Base-by-base conservation (phyloP, 768 basidiomycete species). In the Neoboletus magnificus region DNA sequence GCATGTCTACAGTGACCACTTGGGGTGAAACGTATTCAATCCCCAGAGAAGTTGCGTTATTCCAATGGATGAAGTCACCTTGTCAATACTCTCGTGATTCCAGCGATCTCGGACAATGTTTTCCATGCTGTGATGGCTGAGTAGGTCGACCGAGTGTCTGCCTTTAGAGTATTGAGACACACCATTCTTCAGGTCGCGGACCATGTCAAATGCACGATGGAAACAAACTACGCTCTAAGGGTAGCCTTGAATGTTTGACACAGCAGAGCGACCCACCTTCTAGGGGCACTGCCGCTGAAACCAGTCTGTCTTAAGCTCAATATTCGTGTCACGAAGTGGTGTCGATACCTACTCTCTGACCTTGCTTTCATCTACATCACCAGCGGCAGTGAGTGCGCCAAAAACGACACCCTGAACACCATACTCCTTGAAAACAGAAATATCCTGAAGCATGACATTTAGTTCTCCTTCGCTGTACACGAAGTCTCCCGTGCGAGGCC, bases 171-270 rank as follows among this genome's bases (percentile, higher is more conserved):
- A 10, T 37, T 16, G 5, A 42, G 25, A 62, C 66, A 37, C 59
- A 84, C 88, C 86, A 71, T 79, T 73, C 40, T 76, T 70, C 4
- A 79, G 64, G 60, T 86, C 77, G 47, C 68, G 67, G 15, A 82
- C 80, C 86, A 92, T 83, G 61, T 91, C 90, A 58, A 91, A 85
- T 30, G 89, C 89, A 52, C 89, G 76, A 64, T 91, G 89, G 67
- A 91, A 90, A 60, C 86, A 89, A 41, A 87, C 89, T 90, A 44
- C 23, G 48, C 25, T n/a, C 36, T 32, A 47, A 54, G 41, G 36
- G 40, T 35, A 37, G 35, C 25, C 32, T 51, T 16, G 41, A 37
- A 36, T n/a, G 13, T 33, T 42, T 39, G 16, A n/a, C 10, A 50
- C 29, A 6, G 6, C 35, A 44, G 27, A 27, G 37, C 2, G 49